Evolutionary conservation across 1,139 yeast species (phyloP).

Genomic region (Lodderomyces parapsilosis): DNA sequence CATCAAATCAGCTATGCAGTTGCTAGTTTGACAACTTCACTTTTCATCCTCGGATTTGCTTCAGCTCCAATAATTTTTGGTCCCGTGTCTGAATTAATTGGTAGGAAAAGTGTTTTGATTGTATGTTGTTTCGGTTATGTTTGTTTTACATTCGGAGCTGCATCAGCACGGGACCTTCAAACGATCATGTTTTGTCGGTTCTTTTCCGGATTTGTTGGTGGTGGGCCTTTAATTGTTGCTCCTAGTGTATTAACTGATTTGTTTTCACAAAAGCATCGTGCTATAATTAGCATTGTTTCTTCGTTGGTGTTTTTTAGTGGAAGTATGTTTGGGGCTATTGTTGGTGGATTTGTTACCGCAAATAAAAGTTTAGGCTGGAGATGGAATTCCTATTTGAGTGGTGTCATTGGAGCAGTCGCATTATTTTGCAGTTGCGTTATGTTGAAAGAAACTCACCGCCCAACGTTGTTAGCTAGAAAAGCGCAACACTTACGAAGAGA

Average conservation of each 20-base stretch:
- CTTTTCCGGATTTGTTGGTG: slow-evolving; percentile 41
- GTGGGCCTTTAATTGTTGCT: slow-evolving; percentile 43
- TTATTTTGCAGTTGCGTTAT: slow-evolving; percentile 28
- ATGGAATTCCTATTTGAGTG: slow-evolving; percentile 57
- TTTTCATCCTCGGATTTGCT: slow-evolving; percentile 44
- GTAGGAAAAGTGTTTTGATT: slow-evolving; percentile 31
- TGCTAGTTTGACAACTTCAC: slow-evolving; percentile 40
- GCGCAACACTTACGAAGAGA: slow-evolving; percentile 59
- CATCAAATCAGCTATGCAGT: slow-evolving; percentile 33
- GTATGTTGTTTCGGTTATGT: slow-evolving; percentile 30
- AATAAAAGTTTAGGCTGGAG: slow-evolving; percentile 48
- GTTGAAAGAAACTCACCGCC: slow-evolving; percentile 52
- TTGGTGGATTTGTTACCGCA: slow-evolving; percentile 34
- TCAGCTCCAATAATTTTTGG: slow-evolving; percentile 45
- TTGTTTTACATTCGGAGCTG: slow-evolving; percentile 38
- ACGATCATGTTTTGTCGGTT: slow-evolving; percentile 41
- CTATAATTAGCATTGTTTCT: slow-evolving; percentile 33
- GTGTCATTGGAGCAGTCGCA: slow-evolving; percentile 44
- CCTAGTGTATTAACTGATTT: slow-evolving; percentile 45
- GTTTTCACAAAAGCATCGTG: slow-evolving; percentile 32
- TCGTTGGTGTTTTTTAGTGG: slow-evolving; percentile 42
- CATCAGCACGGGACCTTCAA: slow-evolving; percentile 39
- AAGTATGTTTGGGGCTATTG: slow-evolving; percentile 44
- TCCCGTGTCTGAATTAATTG: slow-evolving; percentile 41
- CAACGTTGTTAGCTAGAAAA: slow-evolving; percentile 52